Evolutionary conservation across 768 basidiomycete genomes (phyloP), one percentile per base, ranked within the genome.

Genomic region (Panaeolus papilionaceus): DNA sequence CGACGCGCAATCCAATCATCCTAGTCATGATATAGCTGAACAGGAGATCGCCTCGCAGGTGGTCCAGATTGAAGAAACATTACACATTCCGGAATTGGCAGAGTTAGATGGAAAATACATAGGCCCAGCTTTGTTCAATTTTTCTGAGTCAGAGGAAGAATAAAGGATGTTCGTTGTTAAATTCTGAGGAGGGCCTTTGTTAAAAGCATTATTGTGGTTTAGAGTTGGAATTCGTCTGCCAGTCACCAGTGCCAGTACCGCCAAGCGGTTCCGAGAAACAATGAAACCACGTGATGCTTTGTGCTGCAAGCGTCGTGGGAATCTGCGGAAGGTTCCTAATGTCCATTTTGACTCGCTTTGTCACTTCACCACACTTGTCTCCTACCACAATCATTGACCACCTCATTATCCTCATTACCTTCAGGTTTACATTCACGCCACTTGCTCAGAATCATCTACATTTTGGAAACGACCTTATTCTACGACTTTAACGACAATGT

Each of bases 341-440:
- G 65, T 69, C 75, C 75, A 73, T 75, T 73, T 74, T 81, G 80
- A 80, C 79, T 80, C 79, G 74, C 70, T 73, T 78, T 75, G 76
- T 74, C 73, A 69, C 68, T 65, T 67, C 69, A 70, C 69, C 64
- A 62, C 66, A 67, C 64, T 71, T 72, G 69, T 69, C 67, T 69
- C 68, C 51, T 62, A 63, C 64, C 44, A 38, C 62, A 63, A 68
- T 68, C 64, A 33, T 62, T 58, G 66, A 65, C 38, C 67, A 69
- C 66, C 67, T 66, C 65, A 64, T 45, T 51, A 54, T 45, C 20
- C 38, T 51, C 26, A 54, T 61, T 65, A 67, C 28, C 37, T 58
- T 37, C 54, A 58, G 54, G 37, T 33, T 28, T 58, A 33, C 54
- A 7, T 14, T 58, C 4, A 33, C 54, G 16, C 64, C 45, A 58